Conservation (phyloP, 805 yeast species). For the Starmera dryadoides region DNA sequence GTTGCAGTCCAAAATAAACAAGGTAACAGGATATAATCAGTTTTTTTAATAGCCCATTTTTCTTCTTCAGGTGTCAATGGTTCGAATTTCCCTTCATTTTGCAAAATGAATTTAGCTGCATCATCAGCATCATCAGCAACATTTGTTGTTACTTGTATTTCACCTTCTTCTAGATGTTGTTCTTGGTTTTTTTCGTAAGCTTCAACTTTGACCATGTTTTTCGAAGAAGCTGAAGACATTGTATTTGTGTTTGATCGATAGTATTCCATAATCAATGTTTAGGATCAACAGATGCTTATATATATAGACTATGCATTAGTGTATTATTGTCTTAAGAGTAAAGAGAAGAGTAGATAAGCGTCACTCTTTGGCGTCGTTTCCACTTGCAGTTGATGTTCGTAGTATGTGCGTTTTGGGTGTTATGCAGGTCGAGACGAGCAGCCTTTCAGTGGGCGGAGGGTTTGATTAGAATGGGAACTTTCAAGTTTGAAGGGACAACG, state of each 20-base stretch:
- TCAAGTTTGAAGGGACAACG: too few species aligned
- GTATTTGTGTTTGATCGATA: too few species aligned
- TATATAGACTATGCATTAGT: too few species aligned
- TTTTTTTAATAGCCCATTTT: conserved; percentile 25
- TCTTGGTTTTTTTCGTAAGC: background rate
- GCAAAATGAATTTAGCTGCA: conserved; percentile 18
- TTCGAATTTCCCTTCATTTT: conserved; percentile 16
- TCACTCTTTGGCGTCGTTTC: background rate
- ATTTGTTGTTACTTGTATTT: background rate
- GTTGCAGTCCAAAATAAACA: conserved; percentile 27
- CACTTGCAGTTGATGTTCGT: background rate
- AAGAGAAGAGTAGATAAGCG: background rate
- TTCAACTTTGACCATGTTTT: background rate
- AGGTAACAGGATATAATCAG: conserved; percentile 31
- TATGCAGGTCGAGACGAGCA: background rate
- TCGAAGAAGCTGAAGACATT: background rate
- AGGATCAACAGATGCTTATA: too few species aligned
- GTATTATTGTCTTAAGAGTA: too few species aligned
- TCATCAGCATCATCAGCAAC: conserved; percentile 11
- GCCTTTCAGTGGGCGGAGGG: too few species aligned
- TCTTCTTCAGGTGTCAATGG: conserved; percentile 24
- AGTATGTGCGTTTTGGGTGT: background rate
- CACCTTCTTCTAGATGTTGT: background rate
- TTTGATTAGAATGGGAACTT: too few species aligned
- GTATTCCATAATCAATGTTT: too few species aligned